Base-by-base conservation (phyloP, 2,329 filamentous ascomycete genomes). In the Diaporthe vaccinii region DNA sequence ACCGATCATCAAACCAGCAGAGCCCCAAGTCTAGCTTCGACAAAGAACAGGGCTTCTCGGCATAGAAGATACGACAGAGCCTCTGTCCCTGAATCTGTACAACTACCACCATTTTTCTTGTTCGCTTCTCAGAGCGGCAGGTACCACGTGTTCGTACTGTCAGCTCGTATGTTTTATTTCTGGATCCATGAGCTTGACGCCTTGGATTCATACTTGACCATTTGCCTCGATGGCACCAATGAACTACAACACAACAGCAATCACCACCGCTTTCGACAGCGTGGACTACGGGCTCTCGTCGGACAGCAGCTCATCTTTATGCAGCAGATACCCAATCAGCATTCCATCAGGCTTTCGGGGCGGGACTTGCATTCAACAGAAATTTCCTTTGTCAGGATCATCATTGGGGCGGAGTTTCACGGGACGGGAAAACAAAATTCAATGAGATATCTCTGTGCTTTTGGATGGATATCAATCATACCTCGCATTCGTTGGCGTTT, bases 21-120 rank as follows among this genome's bases (percentile, higher is more conserved):
- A 91, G 87, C 79, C 88, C 88, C 51, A 85, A 88, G 82, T 84
- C 85, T 39, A 89, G 85, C 81, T 84, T 86, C 75, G 89, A 84
- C 68, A 82, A 80, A 73, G 75, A 75, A 22, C 61, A 71, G 28
- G 53, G 49, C 61, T 12, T 58, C 31, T n/a, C 70, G 41, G 49
- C 69, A 36, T 74, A 67, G 17, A 59, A 49, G 34, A 58, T 39
- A 44, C 59, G 36, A 53, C 67, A 61, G 31, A 34, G 46, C 58
- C 36, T 57, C 49, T 31, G 17, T 51, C 36, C 20, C 41, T 34
- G 15, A 68, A 61, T 28, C 49, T 67, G 71, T 70, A 71, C 51
- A 46, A 74, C 39, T 20, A 72, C 20, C 31, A 39, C 20, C 46
- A 22, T 31, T 34, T 31, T 46, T 34, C 28, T 67, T 53, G 59